phyloP scores from a whole-genome alignment of 75 land plant species.

The Sequoiadendron giganteum region DNA sequence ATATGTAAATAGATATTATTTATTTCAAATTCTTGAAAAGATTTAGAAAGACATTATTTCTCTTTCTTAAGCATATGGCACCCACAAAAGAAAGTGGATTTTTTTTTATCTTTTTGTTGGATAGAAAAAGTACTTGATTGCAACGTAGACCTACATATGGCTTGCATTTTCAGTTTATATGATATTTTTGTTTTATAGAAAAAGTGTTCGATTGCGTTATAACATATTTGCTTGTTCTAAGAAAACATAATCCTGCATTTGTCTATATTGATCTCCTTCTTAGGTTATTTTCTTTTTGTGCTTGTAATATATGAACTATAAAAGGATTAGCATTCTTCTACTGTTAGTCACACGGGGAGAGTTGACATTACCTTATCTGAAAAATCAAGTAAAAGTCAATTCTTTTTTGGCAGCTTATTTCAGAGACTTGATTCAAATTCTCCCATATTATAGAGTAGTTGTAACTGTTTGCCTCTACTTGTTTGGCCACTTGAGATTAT shows the following conservation, averaged over 20 bases:
- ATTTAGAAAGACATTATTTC: not conserved
- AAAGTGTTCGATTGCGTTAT: not conserved
- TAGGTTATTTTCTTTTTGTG: not conserved
- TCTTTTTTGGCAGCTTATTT: not conserved
- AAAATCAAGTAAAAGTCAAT: not conserved
- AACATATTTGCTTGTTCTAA: no score
- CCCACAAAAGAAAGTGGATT: not conserved
- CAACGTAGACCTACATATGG: not conserved
- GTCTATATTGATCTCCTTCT: not conserved
- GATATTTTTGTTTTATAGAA: not conserved
- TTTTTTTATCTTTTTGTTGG: not conserved
- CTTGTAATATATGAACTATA: not conserved
- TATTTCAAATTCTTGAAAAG: no score
- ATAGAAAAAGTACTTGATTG: not conserved
- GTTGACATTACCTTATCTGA: not conserved
- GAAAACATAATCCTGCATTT: not conserved
- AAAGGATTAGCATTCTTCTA: not conserved
- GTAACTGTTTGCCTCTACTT: not conserved
- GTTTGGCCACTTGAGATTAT: not conserved
- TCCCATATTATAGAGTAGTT: not conserved
- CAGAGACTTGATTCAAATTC: not conserved
- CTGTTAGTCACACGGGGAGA: not conserved
- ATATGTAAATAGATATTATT: not conserved
- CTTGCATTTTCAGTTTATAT: not conserved
- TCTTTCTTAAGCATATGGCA: not conserved